A percentile compares a stretch with the other conserved stretches of the same genome.
phyloP scores from a whole-genome alignment of 2,329 filamentous ascomycete species.

The Blumeriella jaapii region DNA sequence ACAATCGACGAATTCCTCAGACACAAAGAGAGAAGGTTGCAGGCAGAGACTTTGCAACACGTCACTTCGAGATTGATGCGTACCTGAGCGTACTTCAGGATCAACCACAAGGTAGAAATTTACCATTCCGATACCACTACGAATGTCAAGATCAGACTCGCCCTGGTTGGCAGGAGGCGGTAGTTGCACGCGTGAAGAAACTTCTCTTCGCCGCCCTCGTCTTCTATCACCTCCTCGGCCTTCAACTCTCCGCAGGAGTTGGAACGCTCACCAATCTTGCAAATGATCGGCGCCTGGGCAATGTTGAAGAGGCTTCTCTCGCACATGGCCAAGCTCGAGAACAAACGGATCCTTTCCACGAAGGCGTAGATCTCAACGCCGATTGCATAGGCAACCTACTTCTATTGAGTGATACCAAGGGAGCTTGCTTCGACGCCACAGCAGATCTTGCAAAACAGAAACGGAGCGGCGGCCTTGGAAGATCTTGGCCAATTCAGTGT shows the following conservation, averaged over 20 bases:
- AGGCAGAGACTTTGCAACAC: conserved; percentile 26
- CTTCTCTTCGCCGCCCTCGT: conserved; percentile 27
- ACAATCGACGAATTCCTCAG: too few species aligned
- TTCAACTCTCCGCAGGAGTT: conserved; percentile 30
- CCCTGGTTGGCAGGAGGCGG: conserved; percentile 11
- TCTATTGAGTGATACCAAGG: too few species aligned
- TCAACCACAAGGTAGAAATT: conserved; percentile 21
- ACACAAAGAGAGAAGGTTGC: neutral
- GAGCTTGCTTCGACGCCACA: too few species aligned
- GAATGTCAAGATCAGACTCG: conserved; percentile 17
- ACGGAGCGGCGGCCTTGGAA: neutral
- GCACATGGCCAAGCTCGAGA: conserved; percentile 14
- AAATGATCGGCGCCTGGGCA: conserved; percentile 15
- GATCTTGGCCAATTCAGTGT: too few species aligned
- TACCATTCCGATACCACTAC: conserved; percentile 16
- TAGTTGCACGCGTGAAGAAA: conserved; percentile 22
- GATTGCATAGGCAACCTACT: too few species aligned
- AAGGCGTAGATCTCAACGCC: conserved; percentile 26
- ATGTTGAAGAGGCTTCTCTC: conserved; percentile 10
- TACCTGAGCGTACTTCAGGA: conserved; percentile 28
- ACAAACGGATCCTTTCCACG: conserved; percentile 16
- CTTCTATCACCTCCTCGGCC: conserved; percentile 29
- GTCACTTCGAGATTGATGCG: conserved; percentile 31
- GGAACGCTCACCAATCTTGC: conserved; percentile 24
- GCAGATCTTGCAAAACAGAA: too few species aligned